Percentiles rank a stretch among this genome's conserved stretches.
Evolutionary conservation across 371 early-diverging fungal genomes (phyloP).

Genomic region (Mucor saturninus): DNA sequence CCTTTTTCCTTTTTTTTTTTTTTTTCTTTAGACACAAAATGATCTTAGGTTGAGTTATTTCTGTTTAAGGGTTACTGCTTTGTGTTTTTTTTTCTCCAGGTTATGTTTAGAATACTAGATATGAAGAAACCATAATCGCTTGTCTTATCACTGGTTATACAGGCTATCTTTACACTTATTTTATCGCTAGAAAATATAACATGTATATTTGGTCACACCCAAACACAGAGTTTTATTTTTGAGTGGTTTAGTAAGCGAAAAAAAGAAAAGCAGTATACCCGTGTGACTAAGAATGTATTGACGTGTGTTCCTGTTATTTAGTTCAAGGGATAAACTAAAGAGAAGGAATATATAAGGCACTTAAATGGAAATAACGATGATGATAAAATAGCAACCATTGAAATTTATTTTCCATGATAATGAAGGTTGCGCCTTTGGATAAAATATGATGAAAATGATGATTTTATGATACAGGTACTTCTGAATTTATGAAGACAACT

Average conservation of each 20-base stretch:
- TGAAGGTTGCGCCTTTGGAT: slow-evolving; percentile 2
- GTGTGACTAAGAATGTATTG: neutral
- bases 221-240: neutral
- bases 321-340: neutral
- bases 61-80: neutral
- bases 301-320: neutral
- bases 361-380: neutral
- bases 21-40: slow-evolving; percentile 10
- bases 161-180: neutral
- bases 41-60: slow-evolving; percentile 19
- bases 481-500: slow-evolving; percentile 27
- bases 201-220: neutral
- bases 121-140: neutral
- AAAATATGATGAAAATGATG: slow-evolving; percentile 22
- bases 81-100: neutral
- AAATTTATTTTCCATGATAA: neutral
- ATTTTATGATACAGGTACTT: slow-evolving; percentile 31
- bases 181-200: neutral
- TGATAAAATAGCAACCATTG: slow-evolving; percentile 6
- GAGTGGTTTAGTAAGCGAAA: neutral
- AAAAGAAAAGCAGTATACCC: neutral
- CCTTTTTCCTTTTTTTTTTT: slow-evolving; percentile 3
- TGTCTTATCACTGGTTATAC: neutral
- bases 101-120: neutral
- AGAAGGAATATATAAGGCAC: neutral